phyloP scores from a whole-genome alignment of 768 basidiomycete genomes.

The Termitomyces heimii region DNA sequence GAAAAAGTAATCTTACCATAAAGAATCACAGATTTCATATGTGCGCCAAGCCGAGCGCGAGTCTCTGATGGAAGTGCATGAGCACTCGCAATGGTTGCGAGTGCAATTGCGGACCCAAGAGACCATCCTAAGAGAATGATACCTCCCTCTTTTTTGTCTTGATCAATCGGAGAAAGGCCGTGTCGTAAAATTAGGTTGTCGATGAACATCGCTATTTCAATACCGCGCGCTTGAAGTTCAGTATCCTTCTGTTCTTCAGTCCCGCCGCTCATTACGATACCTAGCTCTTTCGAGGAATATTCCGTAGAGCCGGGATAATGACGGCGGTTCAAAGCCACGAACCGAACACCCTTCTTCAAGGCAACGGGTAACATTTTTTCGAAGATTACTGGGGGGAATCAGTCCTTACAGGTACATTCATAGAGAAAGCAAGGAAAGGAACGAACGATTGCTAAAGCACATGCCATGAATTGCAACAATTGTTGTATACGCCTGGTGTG shows the following conservation, averaged over 20 bases:
- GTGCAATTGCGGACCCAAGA: slow-evolving; percentile 19
- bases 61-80: slow-evolving; percentile 15
- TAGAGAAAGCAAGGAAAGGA: too few relatives aligned
- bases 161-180: slow-evolving; percentile 19
- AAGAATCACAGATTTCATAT: slow-evolving; percentile 20
- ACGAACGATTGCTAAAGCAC: slow-evolving; percentile 10
- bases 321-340: slow-evolving; percentile 30
- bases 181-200: slow-evolving; percentile 23
- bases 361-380: slow-evolving; percentile 21
- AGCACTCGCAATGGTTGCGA: slow-evolving; percentile 17
- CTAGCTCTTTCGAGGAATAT: slow-evolving; percentile 21
- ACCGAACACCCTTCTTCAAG: slow-evolving; percentile 18
- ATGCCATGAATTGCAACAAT: slow-evolving; percentile 17
- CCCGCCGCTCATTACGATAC: slow-evolving; percentile 10
- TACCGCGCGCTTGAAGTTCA: slow-evolving; percentile 22
- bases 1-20: slow-evolving; percentile 16
- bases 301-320: slow-evolving; percentile 31
- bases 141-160: slow-evolving; percentile 21
- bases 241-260: slow-evolving; percentile 17
- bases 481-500: slow-evolving; percentile 8
- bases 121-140: slow-evolving; percentile 31
- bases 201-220: slow-evolving; percentile 29
- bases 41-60: slow-evolving; percentile 9
- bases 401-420: neutral
- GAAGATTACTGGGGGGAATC: slow-evolving; percentile 18